Percentiles rank a stretch among this genome's conserved stretches.
Evolutionary conservation across 108 stramenopile species (phyloP).

Genomic region (Cyclotella cryptica): DNA sequence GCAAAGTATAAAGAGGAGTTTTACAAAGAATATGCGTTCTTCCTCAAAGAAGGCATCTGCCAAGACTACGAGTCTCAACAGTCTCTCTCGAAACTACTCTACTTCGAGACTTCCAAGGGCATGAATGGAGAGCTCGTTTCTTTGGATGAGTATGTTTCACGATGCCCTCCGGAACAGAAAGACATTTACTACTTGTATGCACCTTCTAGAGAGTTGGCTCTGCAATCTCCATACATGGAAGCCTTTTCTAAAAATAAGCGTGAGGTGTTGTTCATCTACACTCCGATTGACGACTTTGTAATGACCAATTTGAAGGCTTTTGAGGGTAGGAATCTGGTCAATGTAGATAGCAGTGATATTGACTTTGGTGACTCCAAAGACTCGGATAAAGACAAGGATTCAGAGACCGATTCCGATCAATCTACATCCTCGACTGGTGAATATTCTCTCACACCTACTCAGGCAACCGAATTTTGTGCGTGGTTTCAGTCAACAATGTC

Average conservation of each 20-base stretch:
- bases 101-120: constrained; percentile 92
- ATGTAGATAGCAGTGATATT: constrained; percentile 89
- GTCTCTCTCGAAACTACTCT: constrained; percentile 92
- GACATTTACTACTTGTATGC: constrained; percentile 97
- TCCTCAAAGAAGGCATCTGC: constrained; percentile 97
- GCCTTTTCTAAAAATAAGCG: constrained; percentile 88
- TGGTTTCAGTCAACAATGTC: constrained; percentile 85
- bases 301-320: constrained; percentile 94
- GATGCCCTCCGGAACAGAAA: constrained; percentile 93
- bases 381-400: constrained; percentile 44
- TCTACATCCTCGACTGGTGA: constrained; percentile 31
- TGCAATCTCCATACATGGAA: constrained; percentile 97
- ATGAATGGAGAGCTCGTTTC: constrained; percentile 81
- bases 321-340: constrained; percentile 87
- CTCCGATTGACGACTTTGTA: constrained; percentile 98
- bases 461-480: constrained; percentile 85
- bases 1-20: constrained; percentile 92
- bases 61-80: constrained; percentile 90
- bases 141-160: constrained; percentile 96
- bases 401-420: constrained; percentile 49
- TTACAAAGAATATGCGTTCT: constrained; percentile 93
- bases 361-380: constrained; percentile 63
- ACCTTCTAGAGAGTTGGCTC: constrained; percentile 92
- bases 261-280: constrained; percentile 96
- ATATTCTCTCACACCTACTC: constrained; percentile 56